Evolutionary conservation across 1,139 yeast genomes (phyloP).

Genomic region (Suhomyces bokatorum): DNA sequence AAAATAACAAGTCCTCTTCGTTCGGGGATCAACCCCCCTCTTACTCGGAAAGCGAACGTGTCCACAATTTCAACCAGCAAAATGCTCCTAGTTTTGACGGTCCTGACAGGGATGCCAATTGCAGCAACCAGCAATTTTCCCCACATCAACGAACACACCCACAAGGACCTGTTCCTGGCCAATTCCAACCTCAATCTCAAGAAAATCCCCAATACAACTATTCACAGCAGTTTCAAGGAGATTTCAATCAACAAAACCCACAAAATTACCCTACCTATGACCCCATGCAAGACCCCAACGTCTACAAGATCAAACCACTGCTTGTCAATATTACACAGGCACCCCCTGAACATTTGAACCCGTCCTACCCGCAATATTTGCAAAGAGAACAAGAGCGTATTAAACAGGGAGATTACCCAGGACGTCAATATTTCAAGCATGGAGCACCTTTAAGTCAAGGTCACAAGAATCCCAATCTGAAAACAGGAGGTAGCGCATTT

Average conservation of each 20-base stretch:
- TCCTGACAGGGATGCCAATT: background rate
- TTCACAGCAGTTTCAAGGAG: background rate
- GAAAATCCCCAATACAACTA: background rate
- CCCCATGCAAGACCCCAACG: conserved; percentile 32
- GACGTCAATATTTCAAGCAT: conserved; percentile 26
- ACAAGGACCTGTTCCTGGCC: too few relatives aligned
- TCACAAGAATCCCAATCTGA: conserved; percentile 21
- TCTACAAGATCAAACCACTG: conserved; percentile 35
- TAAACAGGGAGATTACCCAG: conserved; percentile 36
- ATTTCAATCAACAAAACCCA: background rate
- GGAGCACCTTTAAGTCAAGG: conserved; percentile 42
- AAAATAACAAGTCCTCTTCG: background rate
- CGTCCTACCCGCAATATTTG: conserved; percentile 38
- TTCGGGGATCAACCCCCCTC: conserved; percentile 15
- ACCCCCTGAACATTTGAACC: conserved; percentile 39
- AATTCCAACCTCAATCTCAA: too few relatives aligned
- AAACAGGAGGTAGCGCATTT: conserved; percentile 33
- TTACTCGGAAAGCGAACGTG: conserved; percentile 10
- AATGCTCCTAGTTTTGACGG: background rate
- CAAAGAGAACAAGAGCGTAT: conserved; percentile 36
- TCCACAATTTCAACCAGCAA: background rate
- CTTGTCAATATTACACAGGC: conserved; percentile 39
- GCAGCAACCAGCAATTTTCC: too few relatives aligned
- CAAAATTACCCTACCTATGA: conserved; percentile 10
- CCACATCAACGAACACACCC: too few relatives aligned